Evolutionary conservation across 306 rosid genomes (phyloP).

Genomic region (Malus sieversii): DNA sequence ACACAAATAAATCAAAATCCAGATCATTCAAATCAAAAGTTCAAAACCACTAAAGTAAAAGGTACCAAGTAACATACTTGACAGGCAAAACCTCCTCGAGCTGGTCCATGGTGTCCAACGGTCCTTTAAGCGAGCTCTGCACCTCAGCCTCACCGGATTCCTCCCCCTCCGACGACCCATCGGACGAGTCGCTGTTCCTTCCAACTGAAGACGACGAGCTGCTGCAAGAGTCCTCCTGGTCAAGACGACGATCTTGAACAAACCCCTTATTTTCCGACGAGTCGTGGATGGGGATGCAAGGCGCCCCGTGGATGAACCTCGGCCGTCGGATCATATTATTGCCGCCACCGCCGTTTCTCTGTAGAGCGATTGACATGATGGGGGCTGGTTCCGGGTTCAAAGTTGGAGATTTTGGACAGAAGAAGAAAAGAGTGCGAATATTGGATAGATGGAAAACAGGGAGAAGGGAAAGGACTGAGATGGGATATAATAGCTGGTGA

Average conservation of each 20-base stretch:
- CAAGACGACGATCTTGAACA: slow-evolving; percentile 19
- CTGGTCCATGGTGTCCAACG: slow-evolving; percentile 54
- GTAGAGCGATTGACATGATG: slow-evolving; percentile 51
- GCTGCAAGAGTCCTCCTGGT: slow-evolving; percentile 49
- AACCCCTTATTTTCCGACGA: slow-evolving; percentile 1
- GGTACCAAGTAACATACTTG: slow-evolving; percentile 36
- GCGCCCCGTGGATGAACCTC: slow-evolving; percentile 29
- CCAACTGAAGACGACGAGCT: slow-evolving; percentile 55
- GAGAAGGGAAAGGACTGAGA: background rate
- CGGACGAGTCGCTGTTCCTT: slow-evolving; percentile 45
- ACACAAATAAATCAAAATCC: background rate
- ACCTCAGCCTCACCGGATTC: slow-evolving; percentile 46
- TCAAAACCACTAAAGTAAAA: background rate
- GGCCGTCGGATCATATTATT: slow-evolving; percentile 27
- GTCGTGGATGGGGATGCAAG: slow-evolving; percentile 41
- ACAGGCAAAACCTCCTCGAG: slow-evolving; percentile 59
- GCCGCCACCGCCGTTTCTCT: slow-evolving; percentile 16
- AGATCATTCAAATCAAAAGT: background rate
- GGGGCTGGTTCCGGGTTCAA: slow-evolving; percentile 8
- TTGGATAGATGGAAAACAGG: background rate
- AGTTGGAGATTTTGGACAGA: background rate
- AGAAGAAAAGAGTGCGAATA: background rate
- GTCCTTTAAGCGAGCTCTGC: slow-evolving; percentile 52
- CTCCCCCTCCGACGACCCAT: slow-evolving; percentile 47
- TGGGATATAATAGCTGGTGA: slow-evolving; percentile 22